phyloP scores from a whole-genome alignment of 176 grass and related monocot genomes.

The Oryza australiensis region DNA sequence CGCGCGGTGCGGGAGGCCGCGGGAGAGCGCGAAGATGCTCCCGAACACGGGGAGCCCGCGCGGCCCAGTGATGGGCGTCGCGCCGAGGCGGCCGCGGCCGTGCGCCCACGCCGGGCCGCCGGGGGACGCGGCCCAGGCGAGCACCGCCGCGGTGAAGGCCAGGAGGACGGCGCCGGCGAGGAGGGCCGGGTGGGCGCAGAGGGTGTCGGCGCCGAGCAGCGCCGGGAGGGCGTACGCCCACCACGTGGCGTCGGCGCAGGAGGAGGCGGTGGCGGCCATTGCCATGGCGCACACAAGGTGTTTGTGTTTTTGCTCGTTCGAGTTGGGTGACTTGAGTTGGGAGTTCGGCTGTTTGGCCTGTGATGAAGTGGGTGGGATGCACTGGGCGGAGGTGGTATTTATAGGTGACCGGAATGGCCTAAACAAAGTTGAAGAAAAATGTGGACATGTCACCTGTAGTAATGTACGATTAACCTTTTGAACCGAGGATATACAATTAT shows the following conservation, averaged over 20 bases:
- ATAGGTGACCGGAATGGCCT: too few species aligned
- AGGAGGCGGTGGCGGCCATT: background rate
- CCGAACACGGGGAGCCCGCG: slow-evolving; percentile 67
- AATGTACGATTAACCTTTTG: too few species aligned
- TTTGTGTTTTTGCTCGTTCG: background rate
- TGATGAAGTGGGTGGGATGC: too few species aligned
- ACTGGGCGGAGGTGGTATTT: too few species aligned
- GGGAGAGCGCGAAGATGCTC: slow-evolving; percentile 54
- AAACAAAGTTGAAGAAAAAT: too few species aligned
- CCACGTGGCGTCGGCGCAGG: slow-evolving; percentile 58
- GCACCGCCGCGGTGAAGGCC: slow-evolving; percentile 32
- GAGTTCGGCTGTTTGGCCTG: too few species aligned
- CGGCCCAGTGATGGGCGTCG: slow-evolving; percentile 22
- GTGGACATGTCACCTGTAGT: too few species aligned
- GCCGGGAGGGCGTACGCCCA: slow-evolving; percentile 61
- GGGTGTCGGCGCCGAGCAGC: slow-evolving; percentile 43
- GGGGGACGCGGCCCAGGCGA: slow-evolving; percentile 51
- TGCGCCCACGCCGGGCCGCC: slow-evolving; percentile 58
- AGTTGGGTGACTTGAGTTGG: too few species aligned
- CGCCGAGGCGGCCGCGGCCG: slow-evolving; percentile 39
- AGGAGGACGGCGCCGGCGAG: slow-evolving; percentile 35
- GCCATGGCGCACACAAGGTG: background rate
- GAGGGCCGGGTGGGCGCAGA: slow-evolving; percentile 33
- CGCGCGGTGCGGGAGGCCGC: slow-evolving; percentile 54
- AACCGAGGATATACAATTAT: too few species aligned